Evolutionary conservation across 495 filamentous ascomycete species (phyloP).

Genomic region (Hypoxylon subgilvum): DNA sequence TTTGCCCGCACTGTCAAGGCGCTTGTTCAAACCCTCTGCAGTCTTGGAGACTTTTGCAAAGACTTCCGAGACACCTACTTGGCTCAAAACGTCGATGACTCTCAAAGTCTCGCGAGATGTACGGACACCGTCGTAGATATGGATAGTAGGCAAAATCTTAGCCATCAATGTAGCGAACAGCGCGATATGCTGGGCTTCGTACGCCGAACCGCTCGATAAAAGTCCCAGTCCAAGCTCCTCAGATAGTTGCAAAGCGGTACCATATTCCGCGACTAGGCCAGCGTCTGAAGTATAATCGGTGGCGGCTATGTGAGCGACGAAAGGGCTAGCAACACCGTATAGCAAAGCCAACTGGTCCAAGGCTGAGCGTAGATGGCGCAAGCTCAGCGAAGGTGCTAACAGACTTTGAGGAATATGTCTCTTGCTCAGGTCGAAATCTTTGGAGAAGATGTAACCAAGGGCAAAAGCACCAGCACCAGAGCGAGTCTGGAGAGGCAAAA

Average conservation of each 20-base stretch:
- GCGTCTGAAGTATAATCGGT: constrained; percentile 76
- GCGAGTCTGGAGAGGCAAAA: constrained; percentile 83
- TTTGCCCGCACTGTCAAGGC: constrained; percentile 74
- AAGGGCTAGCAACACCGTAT: constrained; percentile 86
- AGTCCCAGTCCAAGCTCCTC: constrained; percentile 91
- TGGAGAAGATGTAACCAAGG: constrained; percentile 95
- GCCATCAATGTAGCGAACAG: constrained; percentile 86
- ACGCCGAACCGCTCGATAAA: constrained; percentile 80
- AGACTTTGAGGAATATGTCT: constrained; percentile 89
- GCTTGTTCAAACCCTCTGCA: constrained; percentile 68
- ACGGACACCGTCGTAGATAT: constrained; percentile 90
- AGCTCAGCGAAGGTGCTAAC: constrained; percentile 79
- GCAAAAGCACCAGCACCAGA: constrained; percentile 90
- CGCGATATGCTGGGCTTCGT: constrained; percentile 95
- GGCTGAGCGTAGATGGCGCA: constrained; percentile 79
- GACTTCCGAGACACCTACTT: constrained; percentile 68
- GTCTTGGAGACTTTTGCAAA: constrained; percentile 71
- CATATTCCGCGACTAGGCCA: constrained; percentile 86
- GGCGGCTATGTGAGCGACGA: constrained; percentile 93
- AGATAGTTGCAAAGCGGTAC: constrained; percentile 76
- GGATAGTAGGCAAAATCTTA: constrained; percentile 78
- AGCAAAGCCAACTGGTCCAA: constrained; percentile 89
- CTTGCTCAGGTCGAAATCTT: constrained; percentile 90
- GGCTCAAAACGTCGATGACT: constrained; percentile 83
- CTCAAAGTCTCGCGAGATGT: constrained; percentile 84